phyloP scores from a whole-genome alignment of 768 basidiomycete genomes.

The Cyclocybe cylindracea region DNA sequence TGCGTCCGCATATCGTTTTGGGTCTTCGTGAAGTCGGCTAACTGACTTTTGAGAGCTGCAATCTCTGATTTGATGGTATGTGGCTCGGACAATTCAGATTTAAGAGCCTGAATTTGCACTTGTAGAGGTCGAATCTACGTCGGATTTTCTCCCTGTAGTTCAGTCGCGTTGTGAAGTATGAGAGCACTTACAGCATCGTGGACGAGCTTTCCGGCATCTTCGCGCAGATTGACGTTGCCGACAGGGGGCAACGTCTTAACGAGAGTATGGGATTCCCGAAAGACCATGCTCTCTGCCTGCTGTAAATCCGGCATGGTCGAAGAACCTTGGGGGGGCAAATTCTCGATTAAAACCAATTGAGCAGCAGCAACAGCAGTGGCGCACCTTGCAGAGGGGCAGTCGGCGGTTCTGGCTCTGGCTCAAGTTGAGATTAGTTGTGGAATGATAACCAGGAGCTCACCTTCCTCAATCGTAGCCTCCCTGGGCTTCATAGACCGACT shows the following conservation, averaged over 20 bases:
- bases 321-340: background rate
- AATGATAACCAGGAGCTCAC: constrained; percentile 26
- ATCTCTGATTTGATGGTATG: constrained; percentile 25
- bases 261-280: too few species aligned
- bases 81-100: constrained; percentile 19
- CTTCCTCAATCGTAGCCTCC: constrained; percentile 65
- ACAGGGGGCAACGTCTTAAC: too few species aligned
- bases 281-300: too few species aligned
- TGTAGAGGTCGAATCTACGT: constrained; percentile 52
- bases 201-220: too few species aligned
- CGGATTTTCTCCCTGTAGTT: background rate
- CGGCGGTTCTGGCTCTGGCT: constrained; percentile 23
- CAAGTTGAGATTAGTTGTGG: constrained; percentile 5
- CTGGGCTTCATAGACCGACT: constrained; percentile 50
- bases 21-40: constrained; percentile 19
- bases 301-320: too few species aligned
- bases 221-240: too few species aligned
- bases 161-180: too few species aligned
- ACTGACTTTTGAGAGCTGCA: constrained; percentile 14
- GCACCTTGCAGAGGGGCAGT: constrained; percentile 9
- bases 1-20: constrained; percentile 19
- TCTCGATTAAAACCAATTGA: background rate
- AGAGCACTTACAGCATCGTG: too few species aligned
- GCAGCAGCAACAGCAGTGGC: background rate
- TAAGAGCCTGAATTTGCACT: constrained; percentile 28